Evolutionary conservation across 768 basidiomycete species (phyloP), one percentile per base, ranked within the genome.

Genomic region (Punctularia strigosozonata): DNA sequence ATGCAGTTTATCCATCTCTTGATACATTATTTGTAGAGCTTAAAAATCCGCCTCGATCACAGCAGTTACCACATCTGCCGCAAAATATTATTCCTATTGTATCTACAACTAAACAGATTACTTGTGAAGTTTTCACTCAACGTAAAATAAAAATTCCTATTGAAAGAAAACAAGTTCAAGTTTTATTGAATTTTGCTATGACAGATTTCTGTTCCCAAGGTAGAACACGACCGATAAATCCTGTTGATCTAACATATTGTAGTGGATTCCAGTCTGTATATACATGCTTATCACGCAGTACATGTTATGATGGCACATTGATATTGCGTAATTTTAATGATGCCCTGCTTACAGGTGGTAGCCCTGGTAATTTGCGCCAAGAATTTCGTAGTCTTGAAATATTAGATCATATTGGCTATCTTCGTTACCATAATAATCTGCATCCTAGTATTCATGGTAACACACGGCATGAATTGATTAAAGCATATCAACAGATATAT

Each of bases 141-240:
- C 28, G 50, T 39, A 10, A 15, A 14, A 6, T n/a, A 32, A 6
- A 13, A 12, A 40, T 1, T 14, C 3, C 19, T 51, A 14, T 13
- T 12, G 1, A 19, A 50, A 17, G 6, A n/a, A n/a, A 31, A 4
- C 51, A 54, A 26, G 42, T 49, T 1, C 42, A 15, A 5, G 36
- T 47, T 2, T 23, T 52, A 1, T 49, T 46, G 1, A 48, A 50
- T 35, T 54, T 54, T 39, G 45, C 46, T 5, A 50, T 52, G 45
- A 47, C 51, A 15, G 49, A 54, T 31, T 54, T 37, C 40, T 32
- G 25, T 12, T 47, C 36, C 14, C 52, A 54, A 43, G 52, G 50
- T 2, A n/a, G 45, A 12, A 54, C 47, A 4, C 22, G 49, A n/a
- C n/a, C n/a, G n/a, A n/a, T n/a, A n/a, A n/a, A n/a, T n/a, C n/a